Base-by-base conservation (phyloP, 371 early-diverging fungal genomes). In the Batrachochytrium dendrobatidis region DNA sequence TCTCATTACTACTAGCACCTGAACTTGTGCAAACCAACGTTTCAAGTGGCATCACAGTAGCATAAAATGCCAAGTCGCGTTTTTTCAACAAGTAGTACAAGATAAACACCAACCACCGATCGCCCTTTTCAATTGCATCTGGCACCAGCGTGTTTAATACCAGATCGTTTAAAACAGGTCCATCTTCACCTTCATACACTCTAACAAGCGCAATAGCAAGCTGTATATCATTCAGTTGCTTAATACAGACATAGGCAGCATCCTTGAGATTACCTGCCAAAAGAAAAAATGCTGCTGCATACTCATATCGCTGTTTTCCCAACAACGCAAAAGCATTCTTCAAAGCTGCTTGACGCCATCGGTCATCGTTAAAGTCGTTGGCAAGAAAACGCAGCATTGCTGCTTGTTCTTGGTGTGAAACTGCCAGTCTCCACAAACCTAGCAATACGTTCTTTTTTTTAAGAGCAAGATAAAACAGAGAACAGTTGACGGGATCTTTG, bases 311-410 rank as follows among this genome's bases (percentile, higher is more conserved):
- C 64, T 95, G 95, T 62, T 88, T 91, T 59, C 98, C 94, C 25
- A 98, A 73, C 30, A 98, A 69, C 7, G 87, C 98, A 75, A 88
- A 98, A 0, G 99, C 99, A 68, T 98, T 98, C 70, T 98, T 98
- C 8, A 87, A 71, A 0, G 99, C 98, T 0, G 96, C 93, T 10
- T 84, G 88, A 64, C 81, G 83, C 95, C 95, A 95, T 49, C 91
- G 74, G 0, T 84, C 82, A 31, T 87, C 81, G 3, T 74, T 74
- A 76, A 97, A 96, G 67, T 95, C 92, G 63, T 95, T 90, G 18
- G 84, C 79, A 49, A 97, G 66, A 67, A 98, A 97, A 34, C 80
- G 78, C 10, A 89, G 58, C 94, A 95, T 97, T 24, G 82, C 82
- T 30, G 71, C 71, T 60, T 91, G 89, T 59, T 98, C 97, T 1